These are phyloP conservation scores for Tylopilus subfusipes DNA, from an alignment of 768 basidiomycete genomes.

Conservation along the genomic window DNA sequence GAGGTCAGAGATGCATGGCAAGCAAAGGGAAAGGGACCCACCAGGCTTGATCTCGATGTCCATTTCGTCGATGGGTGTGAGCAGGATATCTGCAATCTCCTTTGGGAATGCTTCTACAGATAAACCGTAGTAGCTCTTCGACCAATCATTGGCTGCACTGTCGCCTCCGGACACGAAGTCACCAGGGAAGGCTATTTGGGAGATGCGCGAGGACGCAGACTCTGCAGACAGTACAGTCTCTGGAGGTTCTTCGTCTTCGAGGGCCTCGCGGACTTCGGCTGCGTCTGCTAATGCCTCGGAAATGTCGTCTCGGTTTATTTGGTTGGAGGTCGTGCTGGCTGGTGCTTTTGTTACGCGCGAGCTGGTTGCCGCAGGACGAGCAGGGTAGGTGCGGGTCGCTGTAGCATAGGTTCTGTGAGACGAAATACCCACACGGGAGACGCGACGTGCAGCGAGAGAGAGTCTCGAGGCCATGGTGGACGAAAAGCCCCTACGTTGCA, in stretches of 20 bases:
- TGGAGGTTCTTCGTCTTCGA: constrained; percentile 13
- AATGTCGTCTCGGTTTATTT: constrained; percentile 18
- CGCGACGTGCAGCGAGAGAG: constrained; percentile 4
- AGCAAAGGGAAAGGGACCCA: constrained; percentile 30
- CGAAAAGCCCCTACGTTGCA: background rate
- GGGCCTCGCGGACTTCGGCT: constrained; percentile 11
- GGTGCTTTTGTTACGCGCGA: constrained; percentile 26
- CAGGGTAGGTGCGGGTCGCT: constrained; percentile 24
- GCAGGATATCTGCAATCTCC: constrained; percentile 67
- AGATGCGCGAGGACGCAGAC: constrained; percentile 8
- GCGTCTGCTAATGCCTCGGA: constrained; percentile 21
- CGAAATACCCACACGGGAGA: background rate
- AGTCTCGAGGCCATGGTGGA: constrained; percentile 17
- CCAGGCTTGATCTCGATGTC: constrained; percentile 97
- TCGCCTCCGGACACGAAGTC: constrained; percentile 25
- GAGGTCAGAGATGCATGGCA: background rate
- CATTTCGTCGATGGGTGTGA: constrained; percentile 67
- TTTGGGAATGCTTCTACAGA: constrained; percentile 72
- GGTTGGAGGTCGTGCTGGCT: constrained; percentile 30
- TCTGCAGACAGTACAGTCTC: constrained; percentile 12
- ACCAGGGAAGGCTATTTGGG: constrained; percentile 27
- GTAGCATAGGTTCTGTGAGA: constrained; percentile 17
- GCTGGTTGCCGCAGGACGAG: constrained; percentile 20
- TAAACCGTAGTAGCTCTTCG: constrained; percentile 80
- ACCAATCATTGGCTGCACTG: constrained; percentile 67